A percentile compares a stretch with the other conserved stretches of the same genome.
These are phyloP conservation scores for Epichloe hybrida DNA, from an alignment of 2,329 filamentous ascomycete genomes.

Conservation along the genomic window DNA sequence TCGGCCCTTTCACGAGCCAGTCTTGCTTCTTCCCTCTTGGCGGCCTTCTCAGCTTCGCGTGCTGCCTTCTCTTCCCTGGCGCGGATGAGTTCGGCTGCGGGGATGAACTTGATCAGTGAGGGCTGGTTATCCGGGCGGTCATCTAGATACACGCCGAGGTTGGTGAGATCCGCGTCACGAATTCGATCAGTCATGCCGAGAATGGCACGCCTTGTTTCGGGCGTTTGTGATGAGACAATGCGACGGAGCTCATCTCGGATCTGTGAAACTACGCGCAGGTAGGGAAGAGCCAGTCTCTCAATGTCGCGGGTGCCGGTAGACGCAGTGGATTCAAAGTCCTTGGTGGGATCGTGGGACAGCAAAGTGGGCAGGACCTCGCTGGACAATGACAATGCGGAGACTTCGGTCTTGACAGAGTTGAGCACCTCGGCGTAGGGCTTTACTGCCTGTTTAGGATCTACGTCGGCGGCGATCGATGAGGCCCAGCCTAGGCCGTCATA, in stretches of 20 bases:
- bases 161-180: constrained; percentile 67
- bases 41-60: constrained; percentile 45
- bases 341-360: constrained; percentile 28
- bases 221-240: constrained; percentile 31
- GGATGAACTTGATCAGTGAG: constrained; percentile 58
- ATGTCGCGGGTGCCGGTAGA: constrained; percentile 34
- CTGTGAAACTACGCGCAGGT: constrained; percentile 38
- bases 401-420: constrained; percentile 30
- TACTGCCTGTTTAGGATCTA: constrained; percentile 33
- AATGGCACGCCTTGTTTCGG: constrained; percentile 53
- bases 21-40: constrained; percentile 41
- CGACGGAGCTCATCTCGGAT: constrained; percentile 49
- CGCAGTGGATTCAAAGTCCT: constrained; percentile 33
- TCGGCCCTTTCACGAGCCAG: constrained; percentile 37
- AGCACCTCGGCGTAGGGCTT: constrained; percentile 34
- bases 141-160: constrained; percentile 77
- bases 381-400: constrained; percentile 33
- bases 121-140: constrained; percentile 55
- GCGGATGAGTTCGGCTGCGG: constrained; percentile 41
- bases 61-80: constrained; percentile 46
- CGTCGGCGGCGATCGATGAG: constrained; percentile 23
- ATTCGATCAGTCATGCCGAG: constrained; percentile 67
- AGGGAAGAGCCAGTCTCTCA: constrained; percentile 40
- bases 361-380: constrained; percentile 30
- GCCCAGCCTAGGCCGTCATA: constrained; percentile 46